These are phyloP conservation scores for Aspergillus puulaauensis DNA, from an alignment of 2,329 filamentous ascomycete genomes.

Conservation along the genomic window DNA sequence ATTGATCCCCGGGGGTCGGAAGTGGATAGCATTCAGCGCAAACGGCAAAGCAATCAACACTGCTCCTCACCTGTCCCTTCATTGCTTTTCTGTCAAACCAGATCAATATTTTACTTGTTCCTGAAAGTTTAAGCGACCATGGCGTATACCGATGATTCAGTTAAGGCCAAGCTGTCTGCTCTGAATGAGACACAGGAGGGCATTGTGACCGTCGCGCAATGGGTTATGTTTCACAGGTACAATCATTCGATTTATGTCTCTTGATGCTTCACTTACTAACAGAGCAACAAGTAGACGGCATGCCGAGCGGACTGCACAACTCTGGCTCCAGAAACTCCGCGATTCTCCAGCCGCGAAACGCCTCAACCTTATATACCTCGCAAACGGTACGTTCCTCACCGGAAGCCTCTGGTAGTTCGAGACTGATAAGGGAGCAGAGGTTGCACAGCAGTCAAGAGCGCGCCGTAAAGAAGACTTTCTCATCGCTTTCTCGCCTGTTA, in stretches of 20 bases:
- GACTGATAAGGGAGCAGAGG: conserved; percentile 60
- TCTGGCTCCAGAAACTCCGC: conserved; percentile 88
- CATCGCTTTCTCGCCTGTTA: conserved; percentile 77
- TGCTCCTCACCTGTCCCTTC: neutral
- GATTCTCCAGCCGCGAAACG: conserved; percentile 84
- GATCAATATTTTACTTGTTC: neutral
- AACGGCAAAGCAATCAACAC: neutral
- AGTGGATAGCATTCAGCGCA: neutral
- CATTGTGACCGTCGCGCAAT: conserved; percentile 94
- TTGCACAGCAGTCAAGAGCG: conserved; percentile 92
- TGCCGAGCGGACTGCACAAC: conserved; percentile 84
- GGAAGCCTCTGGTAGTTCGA: neutral
- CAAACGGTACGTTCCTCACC: conserved; percentile 69
- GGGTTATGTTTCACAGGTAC: conserved; percentile 98
- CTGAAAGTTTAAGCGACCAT: conserved; percentile 48
- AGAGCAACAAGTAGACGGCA: conserved; percentile 64
- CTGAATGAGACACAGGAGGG: conserved; percentile 97
- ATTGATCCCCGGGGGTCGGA: neutral
- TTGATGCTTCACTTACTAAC: conserved; percentile 15
- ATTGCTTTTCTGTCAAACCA: neutral
- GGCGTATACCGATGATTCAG: conserved; percentile 94
- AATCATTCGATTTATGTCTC: neutral
- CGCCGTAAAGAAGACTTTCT: conserved; percentile 91
- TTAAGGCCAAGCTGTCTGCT: conserved; percentile 89
- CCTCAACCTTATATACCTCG: conserved; percentile 88